These are phyloP conservation scores for Gracilaria gracilis DNA, from an alignment of 23 red algal species.

Conservation along the genomic window DNA sequence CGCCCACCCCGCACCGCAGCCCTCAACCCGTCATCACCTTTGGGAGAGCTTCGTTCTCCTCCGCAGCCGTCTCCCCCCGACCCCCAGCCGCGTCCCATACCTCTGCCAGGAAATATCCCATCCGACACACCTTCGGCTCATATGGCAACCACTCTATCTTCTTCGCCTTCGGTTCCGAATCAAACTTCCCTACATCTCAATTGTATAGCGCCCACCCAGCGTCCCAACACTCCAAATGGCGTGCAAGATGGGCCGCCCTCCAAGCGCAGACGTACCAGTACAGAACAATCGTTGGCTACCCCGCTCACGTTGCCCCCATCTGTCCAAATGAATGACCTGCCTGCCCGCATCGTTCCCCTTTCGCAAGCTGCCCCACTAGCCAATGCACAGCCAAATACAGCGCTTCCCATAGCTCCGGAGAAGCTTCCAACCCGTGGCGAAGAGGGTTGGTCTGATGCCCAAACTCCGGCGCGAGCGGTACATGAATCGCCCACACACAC, in stretches of 20 bases:
- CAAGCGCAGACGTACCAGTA: not conserved
- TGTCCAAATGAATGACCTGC: not conserved
- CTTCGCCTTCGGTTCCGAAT: not conserved
- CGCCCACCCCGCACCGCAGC: not conserved
- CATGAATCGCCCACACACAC: not conserved
- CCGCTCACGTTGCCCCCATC: not conserved
- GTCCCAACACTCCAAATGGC: slow-evolving; percentile 19
- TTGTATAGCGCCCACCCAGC: not conserved
- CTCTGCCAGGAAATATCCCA: not conserved
- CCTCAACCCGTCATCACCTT: not conserved
- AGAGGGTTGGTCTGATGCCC: slow-evolving; percentile 9
- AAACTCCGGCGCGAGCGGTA: not conserved
- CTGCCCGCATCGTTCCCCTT: not conserved
- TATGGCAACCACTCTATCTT: slow-evolving; percentile 2
- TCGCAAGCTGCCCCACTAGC: not conserved
- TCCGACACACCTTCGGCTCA: not conserved
- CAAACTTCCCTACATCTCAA: not conserved
- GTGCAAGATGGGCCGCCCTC: not conserved
- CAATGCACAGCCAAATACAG: not conserved
- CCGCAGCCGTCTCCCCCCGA: not conserved
- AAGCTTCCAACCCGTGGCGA: not conserved
- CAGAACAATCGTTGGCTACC: not conserved
- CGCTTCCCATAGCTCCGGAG: slow-evolving; percentile 16
- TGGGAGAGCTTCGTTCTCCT: not conserved
- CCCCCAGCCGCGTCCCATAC: not conserved